Conservation (phyloP, 371 early-diverging fungal genomes). For the Batkoa obscura region DNA sequence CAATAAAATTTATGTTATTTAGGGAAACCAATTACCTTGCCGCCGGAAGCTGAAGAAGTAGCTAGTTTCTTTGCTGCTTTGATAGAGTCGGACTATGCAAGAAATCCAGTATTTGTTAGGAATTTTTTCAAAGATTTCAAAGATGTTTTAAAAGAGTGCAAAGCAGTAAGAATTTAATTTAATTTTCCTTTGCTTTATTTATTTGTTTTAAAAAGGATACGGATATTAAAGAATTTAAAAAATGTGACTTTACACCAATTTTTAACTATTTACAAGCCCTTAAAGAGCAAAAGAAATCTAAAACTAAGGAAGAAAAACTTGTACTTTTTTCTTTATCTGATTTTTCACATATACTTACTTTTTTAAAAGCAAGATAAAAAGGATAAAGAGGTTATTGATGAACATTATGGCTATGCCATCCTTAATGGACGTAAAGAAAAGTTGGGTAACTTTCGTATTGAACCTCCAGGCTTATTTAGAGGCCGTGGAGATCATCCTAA, state of each 20-base stretch:
- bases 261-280: slow-evolving; percentile 52
- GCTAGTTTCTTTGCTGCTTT: slow-evolving; percentile 85
- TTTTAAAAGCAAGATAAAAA: slow-evolving; percentile 33
- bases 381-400: slow-evolving; percentile 50
- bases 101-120: slow-evolving; percentile 62
- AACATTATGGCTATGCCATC: slow-evolving; percentile 46
- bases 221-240: slow-evolving; percentile 52
- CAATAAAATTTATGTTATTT: background rate
- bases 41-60: slow-evolving; percentile 81
- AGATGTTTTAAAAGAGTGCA: slow-evolving; percentile 33
- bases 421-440: slow-evolving; percentile 89
- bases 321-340: slow-evolving; percentile 11
- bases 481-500: slow-evolving; percentile 94
- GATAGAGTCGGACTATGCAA: slow-evolving; percentile 64
- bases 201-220: slow-evolving; percentile 19
- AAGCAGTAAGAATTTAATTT: slow-evolving; percentile 24
- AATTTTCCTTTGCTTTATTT: background rate
- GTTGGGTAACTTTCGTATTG: slow-evolving; percentile 91
- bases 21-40: slow-evolving; percentile 39
- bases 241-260: slow-evolving; percentile 84
- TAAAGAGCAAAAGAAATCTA: slow-evolving; percentile 56
- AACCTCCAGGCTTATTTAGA: slow-evolving; percentile 91
- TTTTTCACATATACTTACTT: background rate
- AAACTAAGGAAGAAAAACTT: slow-evolving; percentile 82
- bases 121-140: slow-evolving; percentile 88